Percentiles rank a stretch among this genome's conserved stretches.
These are phyloP conservation scores for Sisymbrium irio DNA, from an alignment of 345 rosid genomes.

Conservation along the genomic window DNA sequence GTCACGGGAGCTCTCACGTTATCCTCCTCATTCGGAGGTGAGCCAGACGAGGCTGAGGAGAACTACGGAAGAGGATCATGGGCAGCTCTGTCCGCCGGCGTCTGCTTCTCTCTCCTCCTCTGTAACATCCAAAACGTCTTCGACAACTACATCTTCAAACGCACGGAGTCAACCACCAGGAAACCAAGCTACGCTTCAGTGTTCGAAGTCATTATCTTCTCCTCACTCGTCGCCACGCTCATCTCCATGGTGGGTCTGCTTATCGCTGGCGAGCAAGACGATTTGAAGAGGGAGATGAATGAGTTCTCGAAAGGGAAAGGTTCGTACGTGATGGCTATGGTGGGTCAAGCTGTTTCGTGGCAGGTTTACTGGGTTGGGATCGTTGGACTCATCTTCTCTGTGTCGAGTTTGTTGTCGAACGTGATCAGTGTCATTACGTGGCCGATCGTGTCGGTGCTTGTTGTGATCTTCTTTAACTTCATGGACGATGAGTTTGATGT, in stretches of 20 bases:
- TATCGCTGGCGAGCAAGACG: constrained; percentile 28
- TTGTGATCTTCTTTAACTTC: constrained; percentile 30
- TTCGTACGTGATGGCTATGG: constrained; percentile 29
- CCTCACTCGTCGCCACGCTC: constrained; percentile 19
- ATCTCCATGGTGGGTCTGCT: constrained; percentile 29
- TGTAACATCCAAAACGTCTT: constrained; percentile 33
- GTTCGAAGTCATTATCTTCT: constrained; percentile 27
- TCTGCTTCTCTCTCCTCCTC: constrained; percentile 33
- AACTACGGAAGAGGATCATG: constrained; percentile 20
- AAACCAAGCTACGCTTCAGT: constrained; percentile 31
- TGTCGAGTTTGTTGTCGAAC: constrained; percentile 27
- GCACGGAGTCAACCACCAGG: not conserved
- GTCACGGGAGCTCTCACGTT: constrained; percentile 42
- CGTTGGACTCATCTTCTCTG: constrained; percentile 32
- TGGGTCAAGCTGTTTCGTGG: constrained; percentile 36
- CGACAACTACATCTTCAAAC: constrained; percentile 27
- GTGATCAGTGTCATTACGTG: constrained; percentile 32
- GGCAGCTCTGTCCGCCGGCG: constrained; percentile 29
- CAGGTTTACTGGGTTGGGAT: constrained; percentile 38
- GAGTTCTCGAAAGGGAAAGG: constrained; percentile 25
- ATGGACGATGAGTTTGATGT: constrained; percentile 29
- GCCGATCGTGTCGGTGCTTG: constrained; percentile 36
- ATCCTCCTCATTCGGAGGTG: constrained; percentile 34
- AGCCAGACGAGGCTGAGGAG: constrained; percentile 29
- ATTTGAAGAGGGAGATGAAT: constrained; percentile 31